These are phyloP conservation scores for Penicillium concentricum DNA, from an alignment of 2,329 filamentous ascomycete genomes.

Conservation along the genomic window DNA sequence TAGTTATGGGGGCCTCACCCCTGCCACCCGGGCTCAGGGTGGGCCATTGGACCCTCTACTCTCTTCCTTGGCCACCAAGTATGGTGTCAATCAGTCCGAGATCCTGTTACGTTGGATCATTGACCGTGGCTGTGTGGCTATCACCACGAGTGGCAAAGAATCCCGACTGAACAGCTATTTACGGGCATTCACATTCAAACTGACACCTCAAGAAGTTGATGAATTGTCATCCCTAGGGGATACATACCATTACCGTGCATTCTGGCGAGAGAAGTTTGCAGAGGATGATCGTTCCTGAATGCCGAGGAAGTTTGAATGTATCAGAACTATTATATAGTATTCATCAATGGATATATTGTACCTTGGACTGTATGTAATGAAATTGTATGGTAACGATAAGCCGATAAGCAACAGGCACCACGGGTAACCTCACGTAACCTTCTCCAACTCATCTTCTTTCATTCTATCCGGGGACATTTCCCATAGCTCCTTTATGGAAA, in stretches of 20 bases:
- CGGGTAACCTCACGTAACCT: constrained; percentile 4
- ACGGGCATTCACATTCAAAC: constrained; percentile 55
- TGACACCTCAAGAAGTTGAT: constrained; percentile 59
- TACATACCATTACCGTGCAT: constrained; percentile 53
- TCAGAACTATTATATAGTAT: no score
- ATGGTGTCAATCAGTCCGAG: constrained; percentile 58
- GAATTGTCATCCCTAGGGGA: constrained; percentile 50
- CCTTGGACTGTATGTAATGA: not conserved
- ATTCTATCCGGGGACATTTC: constrained; percentile 7
- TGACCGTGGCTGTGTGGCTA: constrained; percentile 58
- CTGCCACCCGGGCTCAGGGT: constrained; percentile 54
- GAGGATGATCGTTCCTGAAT: constrained; percentile 42
- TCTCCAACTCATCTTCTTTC: constrained; percentile 9
- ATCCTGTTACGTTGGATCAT: constrained; percentile 61
- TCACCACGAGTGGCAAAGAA: constrained; percentile 63
- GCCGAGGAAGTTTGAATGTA: not conserved
- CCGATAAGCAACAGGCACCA: constrained; percentile 8
- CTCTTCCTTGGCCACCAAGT: constrained; percentile 57
- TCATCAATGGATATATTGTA: no score
- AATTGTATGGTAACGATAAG: constrained; percentile 7
- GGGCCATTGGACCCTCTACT: constrained; percentile 58
- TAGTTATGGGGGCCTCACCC: constrained; percentile 47
- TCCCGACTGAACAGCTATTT: constrained; percentile 59
- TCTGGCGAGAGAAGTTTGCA: constrained; percentile 52
- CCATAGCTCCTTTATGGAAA: constrained; percentile 7